A percentile compares a stretch with the other conserved stretches of the same genome.
These are phyloP conservation scores for Phoma sp. DNA, from an alignment of 2,329 filamentous ascomycete genomes.

Conservation along the genomic window DNA sequence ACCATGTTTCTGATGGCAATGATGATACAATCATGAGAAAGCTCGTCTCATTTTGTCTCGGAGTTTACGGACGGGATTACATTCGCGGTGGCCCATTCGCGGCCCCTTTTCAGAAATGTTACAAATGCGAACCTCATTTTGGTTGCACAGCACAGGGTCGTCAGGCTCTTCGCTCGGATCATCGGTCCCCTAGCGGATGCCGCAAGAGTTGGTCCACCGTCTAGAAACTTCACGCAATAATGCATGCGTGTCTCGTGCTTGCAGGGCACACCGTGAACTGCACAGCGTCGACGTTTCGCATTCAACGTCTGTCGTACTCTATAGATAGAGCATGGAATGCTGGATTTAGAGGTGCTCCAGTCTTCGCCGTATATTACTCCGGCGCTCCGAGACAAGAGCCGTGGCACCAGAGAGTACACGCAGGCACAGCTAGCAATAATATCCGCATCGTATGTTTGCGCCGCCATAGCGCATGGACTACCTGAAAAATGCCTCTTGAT, in stretches of 20 bases:
- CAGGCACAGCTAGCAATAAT: conserved; percentile 5
- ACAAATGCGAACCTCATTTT: conserved; percentile 11
- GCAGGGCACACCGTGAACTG: conserved; percentile 6
- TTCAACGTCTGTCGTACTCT: not conserved
- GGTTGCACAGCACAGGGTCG: conserved; percentile 17
- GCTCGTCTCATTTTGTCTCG: conserved; percentile 6
- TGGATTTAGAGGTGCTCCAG: not conserved
- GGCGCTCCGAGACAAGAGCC: not conserved
- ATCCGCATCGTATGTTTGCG: conserved; percentile 16
- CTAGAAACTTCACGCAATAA: conserved; percentile 17
- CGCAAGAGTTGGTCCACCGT: conserved; percentile 14
- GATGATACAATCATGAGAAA: conserved; percentile 1
- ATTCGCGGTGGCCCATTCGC: not conserved
- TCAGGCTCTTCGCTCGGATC: conserved; percentile 14
- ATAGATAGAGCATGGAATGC: not conserved
- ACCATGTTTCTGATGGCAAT: not conserved
- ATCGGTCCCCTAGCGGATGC: conserved; percentile 18
- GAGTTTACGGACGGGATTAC: conserved; percentile 8
- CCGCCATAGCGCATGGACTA: conserved; percentile 11
- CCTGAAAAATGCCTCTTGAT: conserved; percentile 19
- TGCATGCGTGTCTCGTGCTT: conserved; percentile 16
- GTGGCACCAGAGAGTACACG: conserved; percentile 1
- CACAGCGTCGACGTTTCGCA: conserved; percentile 3
- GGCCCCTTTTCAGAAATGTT: conserved; percentile 8
- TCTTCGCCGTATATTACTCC: not conserved